A percentile compares a stretch with the other conserved stretches of the same genome.
Conservation (phyloP, 192 early-diverging fungal genomes). For the Podila epicladia region DNA sequence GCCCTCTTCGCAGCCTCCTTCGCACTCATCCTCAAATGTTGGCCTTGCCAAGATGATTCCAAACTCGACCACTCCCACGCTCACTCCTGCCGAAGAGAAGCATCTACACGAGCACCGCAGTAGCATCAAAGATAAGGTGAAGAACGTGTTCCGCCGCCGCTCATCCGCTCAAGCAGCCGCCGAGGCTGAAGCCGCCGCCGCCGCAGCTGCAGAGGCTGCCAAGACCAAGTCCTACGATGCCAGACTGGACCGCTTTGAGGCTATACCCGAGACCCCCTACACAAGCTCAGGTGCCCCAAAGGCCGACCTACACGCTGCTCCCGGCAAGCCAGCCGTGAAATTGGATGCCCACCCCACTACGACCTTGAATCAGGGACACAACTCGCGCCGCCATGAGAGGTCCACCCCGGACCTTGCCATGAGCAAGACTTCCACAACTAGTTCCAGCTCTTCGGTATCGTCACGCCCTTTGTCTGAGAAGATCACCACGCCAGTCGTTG, state of each 20-base stretch:
- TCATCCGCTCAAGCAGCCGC: constrained; percentile 2
- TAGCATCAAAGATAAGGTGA: constrained; percentile 14
- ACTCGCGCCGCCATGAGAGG: not conserved
- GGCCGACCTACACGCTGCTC: constrained; percentile 12
- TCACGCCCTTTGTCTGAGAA: constrained; percentile 10
- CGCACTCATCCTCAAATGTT: not conserved
- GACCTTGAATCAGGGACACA: constrained; percentile 9
- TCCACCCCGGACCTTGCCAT: not conserved
- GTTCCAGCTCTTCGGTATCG: not conserved
- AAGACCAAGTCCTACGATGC: not conserved
- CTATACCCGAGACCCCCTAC: not conserved
- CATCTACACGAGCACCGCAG: not conserved
- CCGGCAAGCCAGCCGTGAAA: constrained; percentile 5
- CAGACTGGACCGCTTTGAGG: not conserved
- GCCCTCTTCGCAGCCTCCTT: not conserved
- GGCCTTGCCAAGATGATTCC: not conserved
- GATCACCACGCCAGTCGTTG: not conserved
- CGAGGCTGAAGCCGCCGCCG: not conserved
- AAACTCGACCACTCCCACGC: not conserved
- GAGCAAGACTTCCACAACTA: not conserved
- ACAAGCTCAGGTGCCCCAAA: constrained; percentile 5
- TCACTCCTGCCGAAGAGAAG: not conserved
- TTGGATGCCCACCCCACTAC: constrained; percentile 12
- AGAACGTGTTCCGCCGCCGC: constrained; percentile 26
- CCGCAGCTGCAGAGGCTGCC: not conserved